Base-by-base conservation (phyloP, 768 basidiomycete species). In the Tylopilus intermedius region DNA sequence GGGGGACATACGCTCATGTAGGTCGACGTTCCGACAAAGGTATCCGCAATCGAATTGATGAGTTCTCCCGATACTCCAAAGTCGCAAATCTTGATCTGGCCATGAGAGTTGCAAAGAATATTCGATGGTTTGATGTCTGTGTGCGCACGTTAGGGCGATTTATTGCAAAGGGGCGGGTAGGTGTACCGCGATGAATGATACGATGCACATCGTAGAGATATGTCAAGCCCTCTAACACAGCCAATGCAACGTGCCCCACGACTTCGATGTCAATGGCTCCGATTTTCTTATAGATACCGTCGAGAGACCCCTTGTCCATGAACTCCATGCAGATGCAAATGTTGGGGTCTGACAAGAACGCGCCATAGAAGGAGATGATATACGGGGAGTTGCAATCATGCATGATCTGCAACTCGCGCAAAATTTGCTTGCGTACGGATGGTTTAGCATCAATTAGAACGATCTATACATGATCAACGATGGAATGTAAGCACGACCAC, bases 241-340 rank as follows among this genome's bases (percentile, higher is more conserved):
- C 92, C 49, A 94, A 71, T n/a, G 95, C 94, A 51, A 99, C 92
- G 68, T 88, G 85, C 32, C 89, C 91, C 33, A 98, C 92, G 21
- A 99, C 80, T 44, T 91, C 86, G 60, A 97, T 90, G 58, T 91
- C 86, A 63, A 99, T 91, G 29, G 96, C 76, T 1, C 96, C 96
- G 63, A 90, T 91, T 68, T 86, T 85, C 76, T 96, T 95, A 76
- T 98, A 98, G 59, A 99, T 94, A 30, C 86, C 84, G 68, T 99
- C 96, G 8, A 96, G 77, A 8, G 86, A 93, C 56, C 92, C 90
- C 69, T 91, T 94, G 78, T 95, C 88, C 90, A 88, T 88, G 70
- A 72, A 90, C 68, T 99, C 96, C 87, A 99, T 97, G 73, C 94
- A 98, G 48, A 97, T 95, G 71, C 96, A 96, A 66, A 99, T 95